Conservation (phyloP, 1,139 yeast species). For the Neolecta irregularis region DNA sequence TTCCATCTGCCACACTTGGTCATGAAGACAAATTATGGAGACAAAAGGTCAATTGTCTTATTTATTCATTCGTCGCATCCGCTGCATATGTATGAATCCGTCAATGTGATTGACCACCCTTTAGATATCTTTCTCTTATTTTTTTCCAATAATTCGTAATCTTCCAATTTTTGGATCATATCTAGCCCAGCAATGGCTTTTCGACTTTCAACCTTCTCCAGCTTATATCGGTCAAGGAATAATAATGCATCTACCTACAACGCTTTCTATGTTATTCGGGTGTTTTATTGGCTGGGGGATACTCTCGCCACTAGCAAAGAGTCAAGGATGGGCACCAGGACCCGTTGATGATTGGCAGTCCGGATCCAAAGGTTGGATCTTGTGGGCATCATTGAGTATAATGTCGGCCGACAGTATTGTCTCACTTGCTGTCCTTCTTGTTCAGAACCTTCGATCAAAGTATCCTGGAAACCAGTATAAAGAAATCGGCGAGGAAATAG, state of each 20-base stretch:
- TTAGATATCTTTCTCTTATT: slow-evolving; percentile 58
- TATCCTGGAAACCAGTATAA: neutral
- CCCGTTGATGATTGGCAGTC: slow-evolving; percentile 74
- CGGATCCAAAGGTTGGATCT: slow-evolving; percentile 64
- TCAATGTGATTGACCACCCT: too few relatives aligned
- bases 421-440: slow-evolving; percentile 52
- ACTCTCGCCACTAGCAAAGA: slow-evolving; percentile 62
- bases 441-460: slow-evolving; percentile 11
- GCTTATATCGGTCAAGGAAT: slow-evolving; percentile 97
- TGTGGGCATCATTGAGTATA: slow-evolving; percentile 84
- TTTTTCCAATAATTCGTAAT: slow-evolving; percentile 49
- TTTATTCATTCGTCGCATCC: slow-evolving; percentile 49
- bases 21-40: slow-evolving; percentile 11
- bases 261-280: slow-evolving; percentile 80
- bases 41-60: slow-evolving; percentile 42
- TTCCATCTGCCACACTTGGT: slow-evolving; percentile 5
- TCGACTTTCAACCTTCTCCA: slow-evolving; percentile 92
- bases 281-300: slow-evolving; percentile 84
- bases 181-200: slow-evolving; percentile 52
- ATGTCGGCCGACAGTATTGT: slow-evolving; percentile 89
- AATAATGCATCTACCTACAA: slow-evolving; percentile 90
- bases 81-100: too few relatives aligned
- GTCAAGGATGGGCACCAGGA: slow-evolving; percentile 75
- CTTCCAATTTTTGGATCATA: slow-evolving; percentile 61
- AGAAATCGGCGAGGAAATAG: slow-evolving; percentile 6